Base-by-base conservation (phyloP, 495 filamentous ascomycete genomes). In the Tuber borchii region DNA sequence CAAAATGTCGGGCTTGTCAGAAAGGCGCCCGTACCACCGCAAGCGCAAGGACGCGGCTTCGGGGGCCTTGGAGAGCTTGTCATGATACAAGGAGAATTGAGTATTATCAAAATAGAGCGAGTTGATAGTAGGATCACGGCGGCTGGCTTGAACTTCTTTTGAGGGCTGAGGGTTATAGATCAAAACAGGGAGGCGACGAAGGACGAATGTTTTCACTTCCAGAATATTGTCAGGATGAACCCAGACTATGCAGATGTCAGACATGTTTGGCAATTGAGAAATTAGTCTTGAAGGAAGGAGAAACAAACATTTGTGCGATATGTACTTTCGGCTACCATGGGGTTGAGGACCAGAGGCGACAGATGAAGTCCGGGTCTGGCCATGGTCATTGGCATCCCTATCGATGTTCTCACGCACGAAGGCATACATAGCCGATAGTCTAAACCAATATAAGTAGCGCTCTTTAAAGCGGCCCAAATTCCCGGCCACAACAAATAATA, bases 21-120 rank as follows among this genome's bases (percentile, higher is more conserved):
- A 88, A 56, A 99, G 86, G 79, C 97, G 90, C 6, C 94, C 95
- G 76, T 93, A 97, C 95, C 95, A 99, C 68, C 95, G 90, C 48
- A 98, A 85, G 9, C 96, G 88, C 73, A 99, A 84, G 17, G 94
- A 97, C 43, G 92, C 90, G 1, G 93, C 91, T 82, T 94, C 91
- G 5, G 88, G 84, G n/a, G 89, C 87, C 73, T 91, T 90, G 71
- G 90, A 90, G 19, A 99, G 89, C 84, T 98, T 98, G 68, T 91
- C 87, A 26, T 88, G 89, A 84, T 99, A 99, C 48, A 97, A 87
- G 51, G 90, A 86, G 83, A 99, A 97, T 70, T 90, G 89, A 39
- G 90, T 85, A 82, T 90, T 96, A 83, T 98, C 95, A 83, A 98
- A 98, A 84, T 99, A 99, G 42, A 99, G 87, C 31, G 94, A 97